Conservation (phyloP, 1,139 yeast genomes). For the Zygoascus meyerae region DNA sequence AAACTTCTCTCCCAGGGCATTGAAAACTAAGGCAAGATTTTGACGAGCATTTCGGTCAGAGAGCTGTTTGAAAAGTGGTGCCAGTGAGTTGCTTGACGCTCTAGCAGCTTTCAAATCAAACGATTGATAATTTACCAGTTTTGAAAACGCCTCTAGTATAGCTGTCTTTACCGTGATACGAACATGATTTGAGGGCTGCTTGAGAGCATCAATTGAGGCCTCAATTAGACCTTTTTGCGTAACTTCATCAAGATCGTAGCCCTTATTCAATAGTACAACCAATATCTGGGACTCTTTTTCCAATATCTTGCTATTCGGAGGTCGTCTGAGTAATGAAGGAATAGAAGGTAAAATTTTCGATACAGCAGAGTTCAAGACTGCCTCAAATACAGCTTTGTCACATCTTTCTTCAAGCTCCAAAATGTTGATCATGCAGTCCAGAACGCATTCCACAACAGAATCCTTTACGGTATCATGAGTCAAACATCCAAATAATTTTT, state of each 20-base stretch:
- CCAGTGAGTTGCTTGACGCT: slow-evolving; percentile 49
- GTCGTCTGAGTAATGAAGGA: slow-evolving; percentile 26
- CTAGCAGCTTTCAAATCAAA: slow-evolving; percentile 50
- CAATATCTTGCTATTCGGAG: slow-evolving; percentile 32
- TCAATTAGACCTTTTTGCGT: slow-evolving; percentile 50
- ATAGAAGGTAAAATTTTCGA: slow-evolving; percentile 25
- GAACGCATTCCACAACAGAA: slow-evolving; percentile 50
- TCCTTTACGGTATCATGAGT: slow-evolving; percentile 58
- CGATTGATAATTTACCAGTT: slow-evolving; percentile 48
- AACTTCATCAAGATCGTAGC: slow-evolving; percentile 52
- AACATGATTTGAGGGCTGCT: slow-evolving; percentile 54
- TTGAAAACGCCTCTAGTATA: slow-evolving; percentile 52
- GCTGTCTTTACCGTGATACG: slow-evolving; percentile 51
- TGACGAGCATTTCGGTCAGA: slow-evolving; percentile 56
- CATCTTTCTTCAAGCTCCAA: slow-evolving; percentile 39
- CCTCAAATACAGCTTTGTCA: slow-evolving; percentile 33
- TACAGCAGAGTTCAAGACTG: slow-evolving; percentile 23
- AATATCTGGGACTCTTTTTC: slow-evolving; percentile 49
- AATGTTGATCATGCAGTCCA: slow-evolving; percentile 52
- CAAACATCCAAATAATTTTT: slow-evolving; percentile 52
- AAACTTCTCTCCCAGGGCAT: slow-evolving; percentile 52
- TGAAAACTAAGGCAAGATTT: slow-evolving; percentile 54
- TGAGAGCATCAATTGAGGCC: slow-evolving; percentile 58
- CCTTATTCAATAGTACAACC: slow-evolving; percentile 54
- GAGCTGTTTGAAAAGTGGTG: slow-evolving; percentile 55